phyloP scores from a whole-genome alignment of 2,329 filamentous ascomycete genomes.

The Tolypocladium endophyticum region DNA sequence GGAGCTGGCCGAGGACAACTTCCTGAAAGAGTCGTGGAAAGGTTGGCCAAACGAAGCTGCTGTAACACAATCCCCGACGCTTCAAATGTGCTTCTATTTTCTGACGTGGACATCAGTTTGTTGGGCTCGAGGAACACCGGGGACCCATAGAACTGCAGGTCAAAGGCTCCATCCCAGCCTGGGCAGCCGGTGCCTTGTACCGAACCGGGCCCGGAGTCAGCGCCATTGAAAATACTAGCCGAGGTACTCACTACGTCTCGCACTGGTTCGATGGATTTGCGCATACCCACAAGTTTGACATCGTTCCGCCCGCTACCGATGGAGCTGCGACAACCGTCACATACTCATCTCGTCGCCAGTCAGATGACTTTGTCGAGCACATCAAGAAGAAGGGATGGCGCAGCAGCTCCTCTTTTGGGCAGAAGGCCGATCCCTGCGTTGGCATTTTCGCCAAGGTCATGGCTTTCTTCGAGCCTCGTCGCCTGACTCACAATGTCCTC shows the following conservation, averaged over 20 bases:
- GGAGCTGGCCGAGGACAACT: constrained; percentile 12
- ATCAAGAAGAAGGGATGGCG: constrained; percentile 50
- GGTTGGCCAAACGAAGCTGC: constrained; percentile 38
- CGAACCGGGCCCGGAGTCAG: constrained; percentile 63
- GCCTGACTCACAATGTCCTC: constrained; percentile 51
- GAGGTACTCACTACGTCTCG: constrained; percentile 46
- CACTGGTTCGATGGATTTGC: constrained; percentile 80
- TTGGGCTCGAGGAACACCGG: constrained; percentile 53
- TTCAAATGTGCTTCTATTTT: background rate
- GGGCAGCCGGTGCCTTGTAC: constrained; percentile 61
- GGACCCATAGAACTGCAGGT: constrained; percentile 54
- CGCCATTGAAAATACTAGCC: constrained; percentile 45
- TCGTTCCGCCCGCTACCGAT: constrained; percentile 30
- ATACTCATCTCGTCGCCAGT: constrained; percentile 63
- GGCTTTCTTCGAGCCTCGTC: constrained; percentile 38
- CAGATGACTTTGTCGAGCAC: constrained; percentile 49
- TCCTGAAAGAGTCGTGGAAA: constrained; percentile 22
- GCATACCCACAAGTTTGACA: constrained; percentile 62
- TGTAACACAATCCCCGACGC: constrained; percentile 13
- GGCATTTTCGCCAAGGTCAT: constrained; percentile 63
- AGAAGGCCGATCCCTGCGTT: constrained; percentile 63
- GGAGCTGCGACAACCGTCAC: constrained; percentile 31
- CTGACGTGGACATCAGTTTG: constrained; percentile 40
- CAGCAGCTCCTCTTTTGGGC: constrained; percentile 55
- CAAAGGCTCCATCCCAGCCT: constrained; percentile 56